A percentile compares a stretch with the other conserved stretches of the same genome.
These are phyloP conservation scores for Suhomyces emberorum DNA, from an alignment of 805 yeast genomes.

Conservation along the genomic window DNA sequence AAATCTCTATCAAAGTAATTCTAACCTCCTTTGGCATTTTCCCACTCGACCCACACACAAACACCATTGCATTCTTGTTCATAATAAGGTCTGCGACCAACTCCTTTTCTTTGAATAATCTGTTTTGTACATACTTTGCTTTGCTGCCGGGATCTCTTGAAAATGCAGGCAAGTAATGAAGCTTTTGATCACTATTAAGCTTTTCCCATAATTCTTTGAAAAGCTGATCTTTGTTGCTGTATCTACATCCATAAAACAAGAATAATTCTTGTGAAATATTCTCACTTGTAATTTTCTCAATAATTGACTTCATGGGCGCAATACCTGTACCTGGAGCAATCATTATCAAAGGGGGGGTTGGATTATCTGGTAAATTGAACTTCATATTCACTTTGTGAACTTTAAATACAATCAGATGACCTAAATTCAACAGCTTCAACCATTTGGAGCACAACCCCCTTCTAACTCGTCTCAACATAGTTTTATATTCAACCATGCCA, in stretches of 20 bases:
- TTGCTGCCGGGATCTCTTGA: constrained; percentile 46
- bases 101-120: constrained; percentile 49
- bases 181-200: constrained; percentile 27
- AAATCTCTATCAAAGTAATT: constrained; percentile 66
- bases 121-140: constrained; percentile 71
- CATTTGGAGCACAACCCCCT: constrained; percentile 82
- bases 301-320: constrained; percentile 82
- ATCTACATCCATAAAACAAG: constrained; percentile 76
- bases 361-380: constrained; percentile 16
- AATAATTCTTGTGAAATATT: constrained; percentile 33
- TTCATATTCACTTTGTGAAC: constrained; percentile 46
- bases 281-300: constrained; percentile 36
- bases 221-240: constrained; percentile 60
- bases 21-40: constrained; percentile 89
- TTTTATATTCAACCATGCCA: constrained; percentile 83
- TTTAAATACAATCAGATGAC: constrained; percentile 52
- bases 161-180: constrained; percentile 41
- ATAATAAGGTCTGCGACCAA: constrained; percentile 52
- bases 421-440: constrained; percentile 49
- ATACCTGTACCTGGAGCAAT: constrained; percentile 95
- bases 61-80: constrained; percentile 57
- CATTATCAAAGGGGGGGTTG: constrained; percentile 53
- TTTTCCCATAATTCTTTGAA: constrained; percentile 55
- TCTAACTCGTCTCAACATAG: constrained; percentile 72
- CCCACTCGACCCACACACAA: constrained; percentile 91